A percentile compares a stretch with the other conserved stretches of the same genome.
Evolutionary conservation across 208 protist species (phyloP).

Genomic region (Leishmania lainsoni): DNA sequence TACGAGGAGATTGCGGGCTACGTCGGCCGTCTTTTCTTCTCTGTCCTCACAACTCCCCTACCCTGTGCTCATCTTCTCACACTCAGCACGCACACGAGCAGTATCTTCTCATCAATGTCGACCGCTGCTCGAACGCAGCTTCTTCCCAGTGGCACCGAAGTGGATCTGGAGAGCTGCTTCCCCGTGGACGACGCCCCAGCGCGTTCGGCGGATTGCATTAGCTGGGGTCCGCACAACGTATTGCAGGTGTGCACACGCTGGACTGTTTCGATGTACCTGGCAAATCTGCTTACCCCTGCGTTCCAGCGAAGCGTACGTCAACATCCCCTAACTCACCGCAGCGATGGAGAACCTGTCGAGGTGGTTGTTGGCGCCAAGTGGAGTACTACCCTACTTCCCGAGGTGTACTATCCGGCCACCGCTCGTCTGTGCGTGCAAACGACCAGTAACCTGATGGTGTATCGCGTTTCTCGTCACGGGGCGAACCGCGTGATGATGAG

Average conservation of each 20-base stretch:
- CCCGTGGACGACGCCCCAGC: constrained; percentile 46
- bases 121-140: not conserved
- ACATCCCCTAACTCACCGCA: constrained; percentile 37
- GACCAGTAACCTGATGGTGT: constrained; percentile 62
- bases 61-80: not conserved
- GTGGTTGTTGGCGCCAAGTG: constrained; percentile 69
- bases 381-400: constrained; percentile 47
- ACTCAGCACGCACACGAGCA: not conserved
- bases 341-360: constrained; percentile 30
- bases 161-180: constrained; percentile 38
- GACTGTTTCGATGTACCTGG: constrained; percentile 60
- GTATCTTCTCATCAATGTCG: not conserved
- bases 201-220: constrained; percentile 45
- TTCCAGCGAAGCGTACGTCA: constrained; percentile 33
- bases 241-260: constrained; percentile 69
- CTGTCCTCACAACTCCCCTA: not conserved
- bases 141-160: constrained; percentile 17
- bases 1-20: not conserved
- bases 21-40: not conserved
- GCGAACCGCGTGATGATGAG: constrained; percentile 31
- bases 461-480: constrained; percentile 60
- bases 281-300: constrained; percentile 36
- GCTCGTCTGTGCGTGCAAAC: constrained; percentile 71
- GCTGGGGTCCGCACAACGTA: constrained; percentile 85
- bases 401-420: constrained; percentile 64